Evolutionary conservation across 495 filamentous ascomycete genomes (phyloP), one percentile per base, ranked within the genome.

Genomic region (Achaetomiella virescens): DNA sequence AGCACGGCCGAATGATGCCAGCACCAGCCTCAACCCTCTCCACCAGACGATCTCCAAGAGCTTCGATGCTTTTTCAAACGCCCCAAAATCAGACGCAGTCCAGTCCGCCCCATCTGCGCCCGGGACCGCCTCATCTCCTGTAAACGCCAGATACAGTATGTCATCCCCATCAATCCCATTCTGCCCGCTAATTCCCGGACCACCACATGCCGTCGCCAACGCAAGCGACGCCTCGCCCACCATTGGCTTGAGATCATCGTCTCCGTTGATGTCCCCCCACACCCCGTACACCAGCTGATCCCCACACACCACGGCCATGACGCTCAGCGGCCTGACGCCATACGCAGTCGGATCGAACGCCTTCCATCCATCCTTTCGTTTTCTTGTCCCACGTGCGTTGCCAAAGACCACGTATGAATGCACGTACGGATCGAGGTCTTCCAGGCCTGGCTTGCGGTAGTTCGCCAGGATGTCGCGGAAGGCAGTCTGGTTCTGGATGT

Each of bases 401-500:
- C 84, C 85, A 52, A 88, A 80, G 1, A 88, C 85, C 6, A 87
- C 80, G 49, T 83, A 88, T 1, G 82, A 78, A 55, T 85, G 81
- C 18, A 83, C 72, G 43, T 84, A 81, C 0, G 83, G 71, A 61
- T 86, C 73, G 2, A 88, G 68, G 53, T 88, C 83, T 0, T 48
- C 51, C 21, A 86, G 72, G 2, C 75, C 78, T 4, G 27, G 27
- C 17, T 54, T 61, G 8, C 50, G 54, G 52, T 75, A 75, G 31
- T 57, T 52, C 4, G 48, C 61, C 6, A 85, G 66, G 6, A 67
- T 48, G 40, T 79, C 72, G 33, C 74, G 65, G 66, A 84, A 86
- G 0, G 78, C 70, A 0, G 84, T 87, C 18, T 69, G 57, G n/a
- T 62, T 61, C 60, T 87, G 82, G 6, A 72, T 77, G 41, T 75